Percentiles rank a stretch among this genome's conserved stretches.
Evolutionary conservation across 1,284 basidiomycete genomes (phyloP).

Genomic region (Gymnopus androsaceus): DNA sequence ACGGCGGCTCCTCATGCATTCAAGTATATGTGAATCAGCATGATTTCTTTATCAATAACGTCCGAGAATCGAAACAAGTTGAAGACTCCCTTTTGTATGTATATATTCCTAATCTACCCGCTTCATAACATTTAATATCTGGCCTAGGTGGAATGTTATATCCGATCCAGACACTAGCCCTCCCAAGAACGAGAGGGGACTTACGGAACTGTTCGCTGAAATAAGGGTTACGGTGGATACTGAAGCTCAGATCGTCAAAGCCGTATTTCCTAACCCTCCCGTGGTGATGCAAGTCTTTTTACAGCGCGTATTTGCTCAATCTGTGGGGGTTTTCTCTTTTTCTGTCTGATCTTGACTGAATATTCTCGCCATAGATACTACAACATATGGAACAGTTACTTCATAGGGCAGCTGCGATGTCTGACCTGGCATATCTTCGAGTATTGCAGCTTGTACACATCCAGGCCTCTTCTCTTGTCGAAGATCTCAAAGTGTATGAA

Average conservation of each 20-base stretch:
- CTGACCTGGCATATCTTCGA: slow-evolving; percentile 90
- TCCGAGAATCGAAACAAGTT: slow-evolving; percentile 59
- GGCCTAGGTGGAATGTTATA: slow-evolving; percentile 75
- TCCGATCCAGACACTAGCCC: slow-evolving; percentile 80
- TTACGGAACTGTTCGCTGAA: slow-evolving; percentile 82
- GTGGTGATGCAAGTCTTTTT: slow-evolving; percentile 99
- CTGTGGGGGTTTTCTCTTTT: slow-evolving; percentile 53
- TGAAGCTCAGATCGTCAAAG: slow-evolving; percentile 97
- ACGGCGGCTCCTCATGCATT: slow-evolving; percentile 94
- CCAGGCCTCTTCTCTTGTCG: slow-evolving; percentile 79
- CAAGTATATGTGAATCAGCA: slow-evolving; percentile 99
- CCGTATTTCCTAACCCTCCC: slow-evolving; percentile 95
- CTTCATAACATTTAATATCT: slow-evolving; percentile 17
- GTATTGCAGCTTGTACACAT: slow-evolving; percentile 87
- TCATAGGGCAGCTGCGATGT: slow-evolving; percentile 70
- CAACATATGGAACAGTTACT: slow-evolving; percentile 90
- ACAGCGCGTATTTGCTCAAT: slow-evolving; percentile 97
- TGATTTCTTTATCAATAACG: slow-evolving; percentile 96
- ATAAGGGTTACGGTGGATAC: slow-evolving; percentile 91
- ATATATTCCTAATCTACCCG: background rate
- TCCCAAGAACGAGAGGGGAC: slow-evolving; percentile 80
- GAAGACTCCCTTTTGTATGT: slow-evolving; percentile 64
- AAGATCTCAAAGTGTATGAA: slow-evolving; percentile 93
- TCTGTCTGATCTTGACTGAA: background rate
- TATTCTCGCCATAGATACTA: slow-evolving; percentile 69